phyloP scores from a whole-genome alignment of 2,329 filamentous ascomycete species.

The Alternaria brassicae region DNA sequence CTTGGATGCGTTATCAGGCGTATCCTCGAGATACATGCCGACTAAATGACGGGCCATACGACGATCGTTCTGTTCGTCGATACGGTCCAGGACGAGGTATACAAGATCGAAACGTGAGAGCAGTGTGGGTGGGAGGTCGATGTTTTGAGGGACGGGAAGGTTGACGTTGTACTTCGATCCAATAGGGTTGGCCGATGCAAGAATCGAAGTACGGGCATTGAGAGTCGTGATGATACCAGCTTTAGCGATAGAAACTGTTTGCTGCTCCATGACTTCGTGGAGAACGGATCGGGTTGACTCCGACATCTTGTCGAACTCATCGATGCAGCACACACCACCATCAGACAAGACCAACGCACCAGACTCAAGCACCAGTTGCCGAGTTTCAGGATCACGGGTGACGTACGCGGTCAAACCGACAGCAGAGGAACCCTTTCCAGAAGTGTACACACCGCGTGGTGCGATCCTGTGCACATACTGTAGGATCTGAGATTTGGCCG shows the following conservation, averaged over 20 bases:
- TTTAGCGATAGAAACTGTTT: slow-evolving; percentile 79
- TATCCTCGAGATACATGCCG: slow-evolving; percentile 96
- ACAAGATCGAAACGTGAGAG: slow-evolving; percentile 96
- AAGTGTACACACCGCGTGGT: slow-evolving; percentile 81
- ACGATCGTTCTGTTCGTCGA: slow-evolving; percentile 88
- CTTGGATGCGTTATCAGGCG: slow-evolving; percentile 79
- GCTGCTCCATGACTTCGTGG: slow-evolving; percentile 83
- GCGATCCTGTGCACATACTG: slow-evolving; percentile 98
- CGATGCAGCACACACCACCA: slow-evolving; percentile 78
- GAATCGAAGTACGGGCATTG: slow-evolving; percentile 92
- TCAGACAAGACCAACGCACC: slow-evolving; percentile 77
- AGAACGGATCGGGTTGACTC: slow-evolving; percentile 76
- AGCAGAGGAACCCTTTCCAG: slow-evolving; percentile 76
- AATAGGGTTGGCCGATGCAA: slow-evolving; percentile 97
- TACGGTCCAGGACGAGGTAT: slow-evolving; percentile 92
- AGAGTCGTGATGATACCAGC: slow-evolving; percentile 84
- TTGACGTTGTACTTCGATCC: slow-evolving; percentile 98
- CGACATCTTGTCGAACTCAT: slow-evolving; percentile 83
- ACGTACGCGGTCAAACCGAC: slow-evolving; percentile 81
- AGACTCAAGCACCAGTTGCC: slow-evolving; percentile 76
- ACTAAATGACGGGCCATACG: slow-evolving; percentile 90
- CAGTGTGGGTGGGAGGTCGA: slow-evolving; percentile 92
- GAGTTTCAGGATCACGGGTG: slow-evolving; percentile 75
- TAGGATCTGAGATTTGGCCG: slow-evolving; percentile 92
- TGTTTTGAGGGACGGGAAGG: slow-evolving; percentile 95